Conservation (phyloP, 2,329 filamentous ascomycete species). For the Sporothrix protearum region DNA sequence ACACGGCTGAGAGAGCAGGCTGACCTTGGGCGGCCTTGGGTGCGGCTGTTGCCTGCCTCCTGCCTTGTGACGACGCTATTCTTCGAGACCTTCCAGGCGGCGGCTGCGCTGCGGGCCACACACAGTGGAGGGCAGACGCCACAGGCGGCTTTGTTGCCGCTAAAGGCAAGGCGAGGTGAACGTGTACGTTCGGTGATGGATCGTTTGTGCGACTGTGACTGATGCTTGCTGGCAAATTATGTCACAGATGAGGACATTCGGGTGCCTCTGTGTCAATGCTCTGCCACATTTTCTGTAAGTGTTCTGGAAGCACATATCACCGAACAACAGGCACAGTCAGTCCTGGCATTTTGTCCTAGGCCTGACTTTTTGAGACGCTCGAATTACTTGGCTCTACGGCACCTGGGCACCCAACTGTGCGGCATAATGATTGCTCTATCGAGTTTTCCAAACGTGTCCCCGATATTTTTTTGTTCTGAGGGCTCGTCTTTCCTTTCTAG, state of each 20-base stretch:
- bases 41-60: background rate
- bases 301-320: no score
- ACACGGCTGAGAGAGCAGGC: background rate
- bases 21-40: background rate
- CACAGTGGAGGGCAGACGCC: background rate
- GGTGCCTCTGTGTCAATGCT: no score
- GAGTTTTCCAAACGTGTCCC: no score
- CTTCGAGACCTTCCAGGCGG: conserved; percentile 5
- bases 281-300: no score
- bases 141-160: background rate
- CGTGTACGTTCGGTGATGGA: background rate
- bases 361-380: no score
- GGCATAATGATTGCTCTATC: no score
- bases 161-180: background rate
- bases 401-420: no score
- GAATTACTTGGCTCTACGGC: no score
- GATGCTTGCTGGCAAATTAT: background rate
- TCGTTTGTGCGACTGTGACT: background rate
- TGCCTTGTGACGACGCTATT: background rate
- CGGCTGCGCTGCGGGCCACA: background rate
- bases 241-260: no score
- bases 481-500: no score
- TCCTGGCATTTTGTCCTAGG: no score
- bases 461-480: background rate
- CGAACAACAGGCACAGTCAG: no score